phyloP scores from a whole-genome alignment of 2,329 filamentous ascomycete genomes.

The Hymenoscyphus occultus region DNA sequence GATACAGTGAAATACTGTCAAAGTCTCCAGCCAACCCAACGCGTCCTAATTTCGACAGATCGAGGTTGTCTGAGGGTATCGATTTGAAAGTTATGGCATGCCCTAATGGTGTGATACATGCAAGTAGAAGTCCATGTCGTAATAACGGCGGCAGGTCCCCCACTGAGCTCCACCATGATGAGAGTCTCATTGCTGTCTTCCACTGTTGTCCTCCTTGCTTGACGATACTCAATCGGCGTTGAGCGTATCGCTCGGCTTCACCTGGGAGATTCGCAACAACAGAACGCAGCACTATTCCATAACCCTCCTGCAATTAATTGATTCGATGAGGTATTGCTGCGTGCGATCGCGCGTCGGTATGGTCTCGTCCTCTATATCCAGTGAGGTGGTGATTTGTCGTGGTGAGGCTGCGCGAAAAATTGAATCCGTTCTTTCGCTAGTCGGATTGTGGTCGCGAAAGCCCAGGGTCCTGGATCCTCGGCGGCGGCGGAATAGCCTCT shows the following conservation, averaged over 20 bases:
- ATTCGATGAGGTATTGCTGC: neutral
- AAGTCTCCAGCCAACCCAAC: slow-evolving; percentile 88
- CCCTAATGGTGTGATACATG: slow-evolving; percentile 41
- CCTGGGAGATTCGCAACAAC: slow-evolving; percentile 14
- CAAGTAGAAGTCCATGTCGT: slow-evolving; percentile 42
- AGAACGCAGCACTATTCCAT: slow-evolving; percentile 27
- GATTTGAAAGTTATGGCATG: slow-evolving; percentile 57
- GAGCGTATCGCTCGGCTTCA: slow-evolving; percentile 21
- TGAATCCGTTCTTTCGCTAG: neutral
- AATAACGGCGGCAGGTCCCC: slow-evolving; percentile 35
- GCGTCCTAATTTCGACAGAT: slow-evolving; percentile 73
- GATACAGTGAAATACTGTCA: slow-evolving; percentile 83
- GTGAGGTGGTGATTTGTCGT: neutral
- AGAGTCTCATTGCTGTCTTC: slow-evolving; percentile 34
- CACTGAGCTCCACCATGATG: slow-evolving; percentile 34
- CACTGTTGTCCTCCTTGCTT: slow-evolving; percentile 16
- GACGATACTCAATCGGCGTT: slow-evolving; percentile 19
- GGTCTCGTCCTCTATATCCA: neutral
- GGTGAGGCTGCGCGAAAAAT: neutral
- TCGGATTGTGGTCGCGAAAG: neutral
- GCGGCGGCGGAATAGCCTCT: neutral
- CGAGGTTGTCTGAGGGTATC: slow-evolving; percentile 68
- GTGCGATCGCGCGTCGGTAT: neutral
- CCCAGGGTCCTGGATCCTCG: neutral
- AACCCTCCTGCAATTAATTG: slow-evolving; percentile 2